Evolutionary conservation across 352 stramenopile genomes (phyloP), one percentile per base, ranked within the genome.

Genomic region (Phytopythium kandeliae): DNA sequence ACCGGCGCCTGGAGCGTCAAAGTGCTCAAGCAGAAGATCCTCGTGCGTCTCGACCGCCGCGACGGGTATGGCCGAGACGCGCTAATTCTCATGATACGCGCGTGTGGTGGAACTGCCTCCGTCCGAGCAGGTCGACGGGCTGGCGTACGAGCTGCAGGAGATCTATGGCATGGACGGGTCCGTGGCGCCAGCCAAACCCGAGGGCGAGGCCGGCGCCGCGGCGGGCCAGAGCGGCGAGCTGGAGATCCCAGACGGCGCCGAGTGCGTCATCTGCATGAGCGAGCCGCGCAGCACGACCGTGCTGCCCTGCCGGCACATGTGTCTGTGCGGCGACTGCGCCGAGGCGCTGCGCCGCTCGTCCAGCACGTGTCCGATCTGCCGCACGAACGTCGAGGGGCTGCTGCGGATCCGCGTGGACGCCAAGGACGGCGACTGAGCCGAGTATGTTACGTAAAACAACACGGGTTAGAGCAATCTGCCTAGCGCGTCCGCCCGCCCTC

Each of bases 201-300:
- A 73, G 24, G 57, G 33, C 22, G 28, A 48, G 1, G 49, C 38
- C 4, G 25, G 11, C 1, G 31, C 44, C 2, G 26, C 34, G 7
- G 41, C 48, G 4, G 30, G 24, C 1, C 31, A 33, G 11, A 44
- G 43, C 26, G 51, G 51, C 16, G 74, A 86, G 31, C 51, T 81
- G n/a, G 77, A 86, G 2, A 75, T 91, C 31, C 62, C 72, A n/a
- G 78, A 93, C 67, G 78, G 74, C 22, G 76, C 78, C 28, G 84
- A 95, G 62, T 95, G 85, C 65, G 88, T 95, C 56, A 95, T 95
- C 47, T 95, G 85, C 55, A 70, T 93, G 64, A 78, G 71, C 51
- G 82, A 93, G 54, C 67, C 78, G 16, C 74, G 85, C 46, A 85
- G 88, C 60, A 95, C 85, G 24, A 93, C 82, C 16, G 67, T 93